Percentiles rank a stretch among this genome's conserved stretches.
phyloP scores from a whole-genome alignment of 2,329 filamentous ascomycete species.

The Cytospora paraplurivora region DNA sequence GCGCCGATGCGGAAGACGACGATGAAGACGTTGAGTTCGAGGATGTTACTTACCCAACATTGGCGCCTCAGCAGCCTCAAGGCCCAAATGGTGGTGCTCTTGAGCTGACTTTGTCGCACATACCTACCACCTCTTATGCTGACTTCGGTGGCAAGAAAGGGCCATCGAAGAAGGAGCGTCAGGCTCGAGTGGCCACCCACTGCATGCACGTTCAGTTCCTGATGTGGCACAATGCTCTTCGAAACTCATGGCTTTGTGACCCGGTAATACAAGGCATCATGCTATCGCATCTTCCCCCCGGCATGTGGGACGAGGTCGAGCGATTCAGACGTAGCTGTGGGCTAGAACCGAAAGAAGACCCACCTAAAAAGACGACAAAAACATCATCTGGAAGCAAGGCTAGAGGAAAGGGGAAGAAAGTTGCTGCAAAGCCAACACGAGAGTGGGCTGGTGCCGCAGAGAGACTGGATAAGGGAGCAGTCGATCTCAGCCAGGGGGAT shows the following conservation, averaged over 20 bases:
- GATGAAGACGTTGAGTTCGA: conserved; percentile 67
- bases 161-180: conserved; percentile 79
- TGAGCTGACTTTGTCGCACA: conserved; percentile 66
- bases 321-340: conserved; percentile 73
- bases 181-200: conserved; percentile 77
- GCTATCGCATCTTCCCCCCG: conserved; percentile 69
- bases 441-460: conserved; percentile 76
- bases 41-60: conserved; percentile 49
- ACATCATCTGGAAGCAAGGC: conserved; percentile 30
- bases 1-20: conserved; percentile 45
- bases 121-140: conserved; percentile 54
- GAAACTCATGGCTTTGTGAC: conserved; percentile 85
- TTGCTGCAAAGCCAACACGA: conserved; percentile 44
- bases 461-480: conserved; percentile 66
- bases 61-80: conserved; percentile 40
- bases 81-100: conserved; percentile 64
- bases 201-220: conserved; percentile 86
- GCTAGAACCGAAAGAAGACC: conserved; percentile 41
- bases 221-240: conserved; percentile 84
- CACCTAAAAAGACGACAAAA: conserved; percentile 41
- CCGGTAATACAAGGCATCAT: conserved; percentile 73
- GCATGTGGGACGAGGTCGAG: conserved; percentile 71
- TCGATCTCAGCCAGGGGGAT: conserved; percentile 81
- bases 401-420: conserved; percentile 43
- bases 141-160: conserved; percentile 74